Evolutionary conservation across 129 eudicot species (phyloP).

Genomic region (Flaveria ramosissima): DNA sequence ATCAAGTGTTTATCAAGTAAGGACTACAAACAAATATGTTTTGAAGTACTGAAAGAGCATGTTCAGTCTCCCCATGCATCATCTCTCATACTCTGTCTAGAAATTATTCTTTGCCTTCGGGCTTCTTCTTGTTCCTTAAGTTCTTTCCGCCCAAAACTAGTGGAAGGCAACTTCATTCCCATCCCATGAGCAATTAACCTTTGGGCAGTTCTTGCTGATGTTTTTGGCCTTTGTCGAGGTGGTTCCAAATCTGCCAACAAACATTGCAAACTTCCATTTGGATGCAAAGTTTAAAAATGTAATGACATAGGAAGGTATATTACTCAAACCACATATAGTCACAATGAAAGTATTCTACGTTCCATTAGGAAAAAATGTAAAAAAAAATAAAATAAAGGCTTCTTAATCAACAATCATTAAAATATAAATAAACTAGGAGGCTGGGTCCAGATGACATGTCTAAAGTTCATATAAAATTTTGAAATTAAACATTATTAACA

Average conservation of each 20-base stretch:
- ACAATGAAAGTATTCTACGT: neutral
- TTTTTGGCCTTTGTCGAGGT: slow-evolving; percentile 79
- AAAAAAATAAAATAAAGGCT: neutral
- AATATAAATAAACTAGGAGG: neutral
- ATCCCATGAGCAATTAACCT: slow-evolving; percentile 85
- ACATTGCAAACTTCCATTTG: neutral
- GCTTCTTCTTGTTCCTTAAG: slow-evolving; percentile 79
- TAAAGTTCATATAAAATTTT: neutral
- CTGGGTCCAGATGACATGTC: neutral
- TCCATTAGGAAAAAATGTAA: neutral
- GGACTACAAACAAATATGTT: too few relatives aligned
- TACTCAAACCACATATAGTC: slow-evolving; percentile 1
- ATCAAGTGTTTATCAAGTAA: too few relatives aligned
- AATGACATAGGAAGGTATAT: neutral
- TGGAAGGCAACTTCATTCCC: slow-evolving; percentile 81
- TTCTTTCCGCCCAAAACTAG: slow-evolving; percentile 61
- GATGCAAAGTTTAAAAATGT: neutral
- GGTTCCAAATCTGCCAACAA: slow-evolving; percentile 78
- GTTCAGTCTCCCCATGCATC: slow-evolving; percentile 93
- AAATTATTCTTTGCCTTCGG: slow-evolving; percentile 69
- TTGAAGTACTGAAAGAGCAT: neutral
- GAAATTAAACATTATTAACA: neutral
- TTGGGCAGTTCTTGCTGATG: slow-evolving; percentile 92
- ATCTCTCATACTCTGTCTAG: slow-evolving; percentile 72
- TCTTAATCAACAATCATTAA: neutral